Evolutionary conservation across 768 basidiomycete species (phyloP), one percentile per base, ranked within the genome.

Genomic region (Leccinum olivaceopallidum): DNA sequence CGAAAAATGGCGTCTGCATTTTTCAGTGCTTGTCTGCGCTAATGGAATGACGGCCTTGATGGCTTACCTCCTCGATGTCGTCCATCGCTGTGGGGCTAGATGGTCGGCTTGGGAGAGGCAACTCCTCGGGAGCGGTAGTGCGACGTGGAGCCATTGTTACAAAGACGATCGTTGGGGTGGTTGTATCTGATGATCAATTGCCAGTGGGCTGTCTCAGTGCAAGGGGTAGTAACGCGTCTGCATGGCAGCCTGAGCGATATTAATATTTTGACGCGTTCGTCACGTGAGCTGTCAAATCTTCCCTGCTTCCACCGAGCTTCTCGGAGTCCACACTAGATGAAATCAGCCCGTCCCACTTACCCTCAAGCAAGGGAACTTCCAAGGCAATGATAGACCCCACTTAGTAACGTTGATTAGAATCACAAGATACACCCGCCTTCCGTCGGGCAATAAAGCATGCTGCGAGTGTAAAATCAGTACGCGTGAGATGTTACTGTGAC

Each of bases 1-100:
- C 90, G 65, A 92, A 93, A 72, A 81, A 89, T 7, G 83, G 78
- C 1, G 75, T 71, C 87, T 89, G 18, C 9, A 53, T 36, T 55
- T 10, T n/a, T 49, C 9, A 48, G 2, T 36, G 20, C 34, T 12
- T 32, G 50, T 47, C 30, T 44, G 39, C 48, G 57, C 8, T 28
- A 52, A 39, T 10, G 16, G 30, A 30, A 37, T 28, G 28, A 16
- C 18, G 6, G 18, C 7, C 6, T 16, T 5, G 22, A 20, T 53
- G n/a, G 14, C 69, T 26, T 56, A 79, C 79, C 62, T 81, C 81
- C 18, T 80, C 81, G n/a, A 73, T 55, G 20, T 81, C 80, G 9
- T 79, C 78, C 32, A 67, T 60, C 12, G 30, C 30, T 32, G 30
- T 32, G 30, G 30, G 30, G 30, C 30, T 32, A 0, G 30, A 32